Evolutionary conservation across 2,329 filamentous ascomycete genomes (phyloP), one percentile per base, ranked within the genome.

Genomic region (Cordyceps cateniannulata): DNA sequence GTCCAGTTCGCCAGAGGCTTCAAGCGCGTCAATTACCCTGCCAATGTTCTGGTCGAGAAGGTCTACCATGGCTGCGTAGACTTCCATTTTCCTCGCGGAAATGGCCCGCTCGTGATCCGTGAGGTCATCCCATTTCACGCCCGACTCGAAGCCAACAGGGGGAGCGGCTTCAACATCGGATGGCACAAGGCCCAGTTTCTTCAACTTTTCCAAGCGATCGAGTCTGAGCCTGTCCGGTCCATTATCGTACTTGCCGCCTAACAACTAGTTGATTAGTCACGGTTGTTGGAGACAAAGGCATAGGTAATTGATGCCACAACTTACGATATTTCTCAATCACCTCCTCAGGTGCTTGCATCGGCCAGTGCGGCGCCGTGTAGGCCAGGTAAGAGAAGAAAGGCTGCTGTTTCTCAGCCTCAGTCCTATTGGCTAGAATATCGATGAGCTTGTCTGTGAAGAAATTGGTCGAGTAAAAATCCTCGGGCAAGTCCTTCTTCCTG

Each of bases 381-480:
- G 83, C 81, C 2, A 82, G 72, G 66, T 84, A 85, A 1, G 72
- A 81, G 65, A 85, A 85, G 71, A 85, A 85, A 0, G 82, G 78
- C 42, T 66, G 63, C 1, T 70, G 63, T 24, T 71, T 67, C 1
- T 64, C 63, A 7, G 48, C 69, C 64, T 63, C 71, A 9, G 24
- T 48, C 4, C 42, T 24, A 22, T 25, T 16, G 22, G 16, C 22
- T 16, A 29, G 47, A 81, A 77, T 40, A 74, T 70, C 1, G 7
- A 83, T 65, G 74, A 85, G 77, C 64, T 79, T 81, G 63, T 80
- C 75, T 1, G 76, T 79, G 61, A 82, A 84, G 3, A 75, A 76
- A 62, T 84, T 73, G 1, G 80, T 80, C 2, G 79, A 82, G 68
- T 84, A 84, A 75, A 76, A 84, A 2, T 72, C 77, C 3, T 81